phyloP scores from a whole-genome alignment of 106 monocot genomes.

The Dendrobium catenatum region DNA sequence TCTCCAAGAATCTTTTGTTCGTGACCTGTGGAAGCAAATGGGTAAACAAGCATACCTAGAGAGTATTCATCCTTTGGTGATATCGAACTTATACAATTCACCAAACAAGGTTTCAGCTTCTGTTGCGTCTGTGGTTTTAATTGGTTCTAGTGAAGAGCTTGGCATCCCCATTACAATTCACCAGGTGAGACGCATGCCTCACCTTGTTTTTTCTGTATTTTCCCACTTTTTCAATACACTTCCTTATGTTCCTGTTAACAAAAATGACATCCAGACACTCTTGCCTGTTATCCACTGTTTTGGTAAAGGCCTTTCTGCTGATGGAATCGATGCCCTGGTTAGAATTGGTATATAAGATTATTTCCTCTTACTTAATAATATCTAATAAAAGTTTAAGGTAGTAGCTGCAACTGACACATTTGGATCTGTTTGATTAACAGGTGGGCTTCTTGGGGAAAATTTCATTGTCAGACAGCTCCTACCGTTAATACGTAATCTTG shows the following conservation, averaged over 20 bases:
- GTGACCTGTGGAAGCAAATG: slow-evolving; percentile 71
- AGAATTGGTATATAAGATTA: slow-evolving; percentile 73
- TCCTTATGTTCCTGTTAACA: slow-evolving; percentile 3
- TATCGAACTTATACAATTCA: slow-evolving; percentile 62
- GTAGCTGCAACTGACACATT: background rate
- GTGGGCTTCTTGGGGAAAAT: slow-evolving; percentile 73
- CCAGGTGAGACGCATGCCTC: slow-evolving; percentile 41
- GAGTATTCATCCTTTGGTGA: slow-evolving; percentile 73
- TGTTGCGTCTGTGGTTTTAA: slow-evolving; percentile 69
- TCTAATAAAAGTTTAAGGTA: background rate
- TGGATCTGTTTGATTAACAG: slow-evolving; percentile 26
- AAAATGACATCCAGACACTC: slow-evolving; percentile 52
- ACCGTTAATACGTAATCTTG: slow-evolving; percentile 59
- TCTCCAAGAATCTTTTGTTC: slow-evolving; percentile 91
- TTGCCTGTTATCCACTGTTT: slow-evolving; percentile 77
- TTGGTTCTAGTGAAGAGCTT: slow-evolving; percentile 93
- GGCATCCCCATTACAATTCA: slow-evolving; percentile 88
- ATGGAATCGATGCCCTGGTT: slow-evolving; percentile 86
- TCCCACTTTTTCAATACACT: background rate
- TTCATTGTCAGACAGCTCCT: slow-evolving; percentile 71
- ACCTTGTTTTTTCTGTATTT: background rate
- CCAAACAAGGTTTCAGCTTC: slow-evolving; percentile 59
- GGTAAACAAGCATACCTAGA: slow-evolving; percentile 86
- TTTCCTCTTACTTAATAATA: slow-evolving; percentile 11
- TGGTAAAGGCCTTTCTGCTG: slow-evolving; percentile 75